These are phyloP conservation scores for Salix koriyanagi DNA, from an alignment of 345 rosid species.

Conservation along the genomic window DNA sequence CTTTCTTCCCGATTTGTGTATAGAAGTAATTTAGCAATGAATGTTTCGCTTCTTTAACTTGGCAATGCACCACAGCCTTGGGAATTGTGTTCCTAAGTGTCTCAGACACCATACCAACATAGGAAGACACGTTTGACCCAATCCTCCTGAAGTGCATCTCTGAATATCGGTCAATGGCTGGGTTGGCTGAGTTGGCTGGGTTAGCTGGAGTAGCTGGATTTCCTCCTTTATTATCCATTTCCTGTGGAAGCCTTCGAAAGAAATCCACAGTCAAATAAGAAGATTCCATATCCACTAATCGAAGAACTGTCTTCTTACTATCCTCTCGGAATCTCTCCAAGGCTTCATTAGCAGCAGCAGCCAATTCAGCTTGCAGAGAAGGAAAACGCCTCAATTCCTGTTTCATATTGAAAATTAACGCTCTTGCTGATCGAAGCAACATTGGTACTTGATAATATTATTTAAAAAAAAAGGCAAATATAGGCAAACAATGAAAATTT, in stretches of 20 bases:
- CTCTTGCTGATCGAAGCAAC: no score
- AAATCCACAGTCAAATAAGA: conserved; percentile 38
- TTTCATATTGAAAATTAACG: neutral
- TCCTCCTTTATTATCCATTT: conserved; percentile 32
- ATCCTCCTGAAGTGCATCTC: conserved; percentile 43
- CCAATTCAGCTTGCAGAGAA: conserved; percentile 33
- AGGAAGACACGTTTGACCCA: conserved; percentile 35
- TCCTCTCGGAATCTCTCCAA: conserved; percentile 38
- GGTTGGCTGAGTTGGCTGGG: neutral
- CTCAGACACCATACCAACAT: conserved; percentile 35
- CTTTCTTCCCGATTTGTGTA: conserved; percentile 34
- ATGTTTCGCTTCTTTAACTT: conserved; percentile 36
- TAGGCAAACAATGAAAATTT: neutral
- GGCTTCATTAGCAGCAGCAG: conserved; percentile 30
- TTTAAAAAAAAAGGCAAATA: neutral
- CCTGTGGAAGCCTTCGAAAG: conserved; percentile 38
- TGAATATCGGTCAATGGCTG: conserved; percentile 24
- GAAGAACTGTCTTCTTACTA: conserved; percentile 32
- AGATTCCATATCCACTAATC: conserved; percentile 41
- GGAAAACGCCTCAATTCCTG: conserved; percentile 40
- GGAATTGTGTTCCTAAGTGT: conserved; percentile 34
- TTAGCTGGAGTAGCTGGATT: conserved; percentile 1
- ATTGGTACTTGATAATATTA: neutral
- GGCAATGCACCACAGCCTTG: conserved; percentile 36
- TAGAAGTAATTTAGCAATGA: conserved; percentile 34